Conservation (phyloP, 768 basidiomycete species). For the Xerocomellus intermedius region DNA sequence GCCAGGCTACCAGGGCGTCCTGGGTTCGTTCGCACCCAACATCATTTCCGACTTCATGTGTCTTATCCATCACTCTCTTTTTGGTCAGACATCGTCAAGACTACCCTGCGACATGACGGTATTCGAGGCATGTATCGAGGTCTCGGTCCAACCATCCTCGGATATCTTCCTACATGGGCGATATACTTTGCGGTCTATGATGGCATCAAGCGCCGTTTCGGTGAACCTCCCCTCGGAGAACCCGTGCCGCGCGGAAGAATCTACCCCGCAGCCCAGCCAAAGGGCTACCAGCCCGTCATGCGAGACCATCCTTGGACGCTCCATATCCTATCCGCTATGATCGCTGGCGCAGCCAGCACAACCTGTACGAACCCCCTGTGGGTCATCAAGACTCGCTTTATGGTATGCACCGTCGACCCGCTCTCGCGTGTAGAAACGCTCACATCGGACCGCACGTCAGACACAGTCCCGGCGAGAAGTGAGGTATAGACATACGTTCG, state of each 20-base stretch:
- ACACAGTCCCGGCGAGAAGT: slow-evolving; percentile 79
- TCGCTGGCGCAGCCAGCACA: slow-evolving; percentile 90
- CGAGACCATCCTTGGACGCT: slow-evolving; percentile 83
- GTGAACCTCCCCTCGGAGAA: slow-evolving; percentile 56
- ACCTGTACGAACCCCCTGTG: slow-evolving; percentile 94
- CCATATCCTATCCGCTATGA: slow-evolving; percentile 95
- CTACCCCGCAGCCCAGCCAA: slow-evolving; percentile 81
- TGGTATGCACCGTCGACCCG: slow-evolving; percentile 54
- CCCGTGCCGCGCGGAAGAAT: slow-evolving; percentile 43
- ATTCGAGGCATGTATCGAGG: slow-evolving; percentile 92
- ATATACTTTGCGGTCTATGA: slow-evolving; percentile 99
- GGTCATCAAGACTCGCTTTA: slow-evolving; percentile 99
- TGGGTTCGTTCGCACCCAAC: slow-evolving; percentile 47
- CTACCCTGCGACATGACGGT: slow-evolving; percentile 65
- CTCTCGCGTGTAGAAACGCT: slow-evolving; percentile 1
- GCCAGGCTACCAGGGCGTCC: slow-evolving; percentile 71
- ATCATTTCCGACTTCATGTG: slow-evolving; percentile 11
- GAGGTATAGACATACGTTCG: slow-evolving; percentile 84
- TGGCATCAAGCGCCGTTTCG: slow-evolving; percentile 83
- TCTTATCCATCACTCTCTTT: slow-evolving; percentile 11
- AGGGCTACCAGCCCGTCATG: slow-evolving; percentile 79
- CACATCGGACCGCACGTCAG: slow-evolving; percentile 39
- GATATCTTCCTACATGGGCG: slow-evolving; percentile 98
- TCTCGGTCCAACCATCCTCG: slow-evolving; percentile 93
- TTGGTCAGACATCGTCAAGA: slow-evolving; percentile 48